Evolutionary conservation across 78 protist species (phyloP).

Genomic region (Protostelium mycophagum): DNA sequence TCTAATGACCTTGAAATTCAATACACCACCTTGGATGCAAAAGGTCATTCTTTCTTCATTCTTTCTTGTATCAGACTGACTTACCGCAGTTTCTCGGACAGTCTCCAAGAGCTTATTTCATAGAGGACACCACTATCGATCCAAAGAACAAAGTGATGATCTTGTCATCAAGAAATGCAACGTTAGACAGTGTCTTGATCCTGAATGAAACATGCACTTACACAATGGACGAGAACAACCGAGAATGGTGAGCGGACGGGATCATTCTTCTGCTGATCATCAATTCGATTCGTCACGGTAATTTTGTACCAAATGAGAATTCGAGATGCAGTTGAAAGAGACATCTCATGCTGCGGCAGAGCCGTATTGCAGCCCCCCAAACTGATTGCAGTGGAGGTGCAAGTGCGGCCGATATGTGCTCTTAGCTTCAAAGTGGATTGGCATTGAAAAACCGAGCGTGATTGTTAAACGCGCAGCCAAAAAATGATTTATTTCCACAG

Average conservation of each 20-base stretch:
- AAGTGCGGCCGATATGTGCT: too few relatives aligned
- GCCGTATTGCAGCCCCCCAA: too few relatives aligned
- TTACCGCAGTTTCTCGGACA: conserved; percentile 8
- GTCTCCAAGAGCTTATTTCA: conserved; percentile 27
- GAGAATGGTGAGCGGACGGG: conserved; percentile 12
- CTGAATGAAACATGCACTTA: conserved; percentile 48
- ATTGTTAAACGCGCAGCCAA: too few relatives aligned
- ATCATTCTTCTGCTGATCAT: not conserved
- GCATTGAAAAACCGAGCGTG: too few relatives aligned
- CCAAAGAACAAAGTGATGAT: conserved; percentile 36
- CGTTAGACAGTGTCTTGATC: conserved; percentile 33
- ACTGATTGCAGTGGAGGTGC: too few relatives aligned
- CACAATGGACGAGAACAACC: conserved; percentile 31
- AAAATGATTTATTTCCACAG: too few relatives aligned
- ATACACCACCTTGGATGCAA: conserved; percentile 36
- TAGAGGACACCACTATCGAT: conserved; percentile 40
- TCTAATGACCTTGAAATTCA: conserved; percentile 33
- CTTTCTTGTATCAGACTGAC: not conserved
- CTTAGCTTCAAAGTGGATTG: too few relatives aligned
- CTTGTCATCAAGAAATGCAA: conserved; percentile 27
- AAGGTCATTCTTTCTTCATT: not conserved
- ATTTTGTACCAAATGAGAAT: too few relatives aligned
- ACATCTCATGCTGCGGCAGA: too few relatives aligned
- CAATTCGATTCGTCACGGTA: too few relatives aligned
- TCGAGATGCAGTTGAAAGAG: too few relatives aligned